These are phyloP conservation scores for Wallacemonas rigidus DNA, from an alignment of 208 protist species.

Conservation along the genomic window DNA sequence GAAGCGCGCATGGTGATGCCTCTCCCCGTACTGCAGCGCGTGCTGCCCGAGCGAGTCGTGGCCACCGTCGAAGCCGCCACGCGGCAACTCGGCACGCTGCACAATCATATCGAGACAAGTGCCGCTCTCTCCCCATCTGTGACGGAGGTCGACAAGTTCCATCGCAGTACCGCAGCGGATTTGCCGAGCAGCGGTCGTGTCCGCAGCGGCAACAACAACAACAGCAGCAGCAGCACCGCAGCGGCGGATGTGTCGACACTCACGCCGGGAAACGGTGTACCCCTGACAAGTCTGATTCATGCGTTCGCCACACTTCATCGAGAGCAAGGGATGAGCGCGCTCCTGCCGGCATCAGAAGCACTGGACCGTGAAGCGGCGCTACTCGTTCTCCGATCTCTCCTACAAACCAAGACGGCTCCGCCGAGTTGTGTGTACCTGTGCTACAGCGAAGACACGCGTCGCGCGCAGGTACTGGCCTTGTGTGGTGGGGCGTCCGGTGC, in stretches of 20 bases:
- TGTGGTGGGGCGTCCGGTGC: constrained; percentile 19
- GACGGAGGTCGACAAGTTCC: constrained; percentile 23
- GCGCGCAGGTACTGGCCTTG: constrained; percentile 18
- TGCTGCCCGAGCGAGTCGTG: constrained; percentile 39
- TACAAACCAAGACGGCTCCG: constrained; percentile 60
- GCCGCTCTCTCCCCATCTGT: neutral
- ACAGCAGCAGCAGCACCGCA: neutral
- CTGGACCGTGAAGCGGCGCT: constrained; percentile 68
- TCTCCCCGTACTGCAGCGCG: constrained; percentile 22
- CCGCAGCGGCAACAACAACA: neutral
- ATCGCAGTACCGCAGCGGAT: constrained; percentile 16
- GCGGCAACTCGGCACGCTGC: constrained; percentile 25
- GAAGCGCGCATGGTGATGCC: constrained; percentile 37
- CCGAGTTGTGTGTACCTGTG: constrained; percentile 75
- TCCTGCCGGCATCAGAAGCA: constrained; percentile 46
- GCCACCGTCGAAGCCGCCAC: constrained; percentile 35
- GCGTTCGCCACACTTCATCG: constrained; percentile 66
- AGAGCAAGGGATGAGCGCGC: constrained; percentile 38
- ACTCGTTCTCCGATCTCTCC: constrained; percentile 49
- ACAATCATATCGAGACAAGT: constrained; percentile 1
- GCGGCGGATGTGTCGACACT: neutral
- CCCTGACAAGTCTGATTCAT: constrained; percentile 49
- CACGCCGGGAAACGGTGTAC: constrained; percentile 9
- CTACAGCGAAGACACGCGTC: constrained; percentile 54
- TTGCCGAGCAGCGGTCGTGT: neutral